phyloP scores from a whole-genome alignment of 345 rosid species.

The Gossypium ekmanianum region DNA sequence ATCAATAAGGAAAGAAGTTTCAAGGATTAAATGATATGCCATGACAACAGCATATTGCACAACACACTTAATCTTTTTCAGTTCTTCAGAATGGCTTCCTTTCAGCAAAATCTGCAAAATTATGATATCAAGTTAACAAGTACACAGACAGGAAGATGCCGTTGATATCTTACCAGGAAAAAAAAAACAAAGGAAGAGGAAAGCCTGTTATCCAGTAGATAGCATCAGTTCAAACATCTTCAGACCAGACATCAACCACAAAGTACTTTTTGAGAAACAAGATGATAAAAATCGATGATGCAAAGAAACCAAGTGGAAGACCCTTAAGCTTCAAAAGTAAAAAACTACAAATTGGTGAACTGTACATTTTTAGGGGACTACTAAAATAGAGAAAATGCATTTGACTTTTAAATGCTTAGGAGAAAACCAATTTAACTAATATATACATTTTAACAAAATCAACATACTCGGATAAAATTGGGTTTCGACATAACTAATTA shows the following conservation, averaged over 20 bases:
- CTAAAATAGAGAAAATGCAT: too few relatives aligned
- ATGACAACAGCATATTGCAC: constrained; percentile 58
- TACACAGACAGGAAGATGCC: not conserved
- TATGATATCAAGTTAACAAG: not conserved
- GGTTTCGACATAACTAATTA: not conserved
- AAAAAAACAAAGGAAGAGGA: not conserved
- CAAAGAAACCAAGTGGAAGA: constrained; percentile 8
- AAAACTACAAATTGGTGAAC: too few relatives aligned
- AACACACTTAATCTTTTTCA: constrained; percentile 80
- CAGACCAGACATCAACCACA: not conserved
- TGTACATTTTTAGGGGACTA: too few relatives aligned
- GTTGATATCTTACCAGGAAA: not conserved
- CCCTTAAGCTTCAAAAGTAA: not conserved
- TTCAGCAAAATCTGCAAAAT: constrained; percentile 74
- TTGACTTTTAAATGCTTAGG: too few relatives aligned
- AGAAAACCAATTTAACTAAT: too few relatives aligned
- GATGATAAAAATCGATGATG: not conserved
- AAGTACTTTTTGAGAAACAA: not conserved
- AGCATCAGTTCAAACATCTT: not conserved
- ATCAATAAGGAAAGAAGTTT: constrained; percentile 85
- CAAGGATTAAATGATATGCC: constrained; percentile 84
- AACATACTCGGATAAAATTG: too few relatives aligned
- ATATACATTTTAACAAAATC: too few relatives aligned
- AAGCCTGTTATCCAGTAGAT: not conserved
- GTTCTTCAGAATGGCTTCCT: constrained; percentile 72